Conservation (phyloP, 2,329 filamentous ascomycete genomes). For the Fusarium buharicum region DNA sequence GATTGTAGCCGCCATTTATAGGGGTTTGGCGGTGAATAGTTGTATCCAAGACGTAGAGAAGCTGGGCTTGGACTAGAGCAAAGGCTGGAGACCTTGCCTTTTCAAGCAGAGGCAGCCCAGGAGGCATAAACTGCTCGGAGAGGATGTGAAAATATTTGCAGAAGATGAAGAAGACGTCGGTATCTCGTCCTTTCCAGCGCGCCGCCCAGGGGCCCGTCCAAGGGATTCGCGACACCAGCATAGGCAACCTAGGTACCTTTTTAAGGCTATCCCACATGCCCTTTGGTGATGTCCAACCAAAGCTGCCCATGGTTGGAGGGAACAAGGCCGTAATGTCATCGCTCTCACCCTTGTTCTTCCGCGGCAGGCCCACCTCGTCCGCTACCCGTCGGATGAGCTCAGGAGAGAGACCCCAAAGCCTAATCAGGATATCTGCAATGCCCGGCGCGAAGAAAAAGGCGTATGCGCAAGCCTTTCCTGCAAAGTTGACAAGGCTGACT, state of each 20-base stretch:
- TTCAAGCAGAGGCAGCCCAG: slow-evolving; percentile 61
- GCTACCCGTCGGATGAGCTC: slow-evolving; percentile 77
- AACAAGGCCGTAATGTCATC: slow-evolving; percentile 76
- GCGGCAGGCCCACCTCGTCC: slow-evolving; percentile 72
- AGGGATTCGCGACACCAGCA: slow-evolving; percentile 76
- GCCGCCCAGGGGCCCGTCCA: slow-evolving; percentile 89
- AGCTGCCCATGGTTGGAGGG: slow-evolving; percentile 69
- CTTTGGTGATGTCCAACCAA: slow-evolving; percentile 66
- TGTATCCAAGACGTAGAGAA: slow-evolving; percentile 81
- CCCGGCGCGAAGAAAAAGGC: slow-evolving; percentile 93
- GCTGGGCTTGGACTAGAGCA: slow-evolving; percentile 82
- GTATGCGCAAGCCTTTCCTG: slow-evolving; percentile 89
- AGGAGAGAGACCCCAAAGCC: slow-evolving; percentile 79
- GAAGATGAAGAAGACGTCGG: slow-evolving; percentile 91
- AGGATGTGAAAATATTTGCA: slow-evolving; percentile 88
- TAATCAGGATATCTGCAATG: slow-evolving; percentile 82
- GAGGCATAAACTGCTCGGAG: slow-evolving; percentile 75
- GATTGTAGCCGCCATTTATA: slow-evolving; percentile 57
- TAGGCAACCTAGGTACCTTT: slow-evolving; percentile 70
- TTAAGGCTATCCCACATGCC: slow-evolving; percentile 67
- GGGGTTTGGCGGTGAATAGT: slow-evolving; percentile 81
- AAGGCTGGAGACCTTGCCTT: slow-evolving; percentile 78
- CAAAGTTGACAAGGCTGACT: slow-evolving; percentile 79
- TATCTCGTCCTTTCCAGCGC: slow-evolving; percentile 87
- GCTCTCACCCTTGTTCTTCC: slow-evolving; percentile 65